Base-by-base conservation (phyloP, 768 basidiomycete genomes). In the Tylopilus vinaceipallidus region DNA sequence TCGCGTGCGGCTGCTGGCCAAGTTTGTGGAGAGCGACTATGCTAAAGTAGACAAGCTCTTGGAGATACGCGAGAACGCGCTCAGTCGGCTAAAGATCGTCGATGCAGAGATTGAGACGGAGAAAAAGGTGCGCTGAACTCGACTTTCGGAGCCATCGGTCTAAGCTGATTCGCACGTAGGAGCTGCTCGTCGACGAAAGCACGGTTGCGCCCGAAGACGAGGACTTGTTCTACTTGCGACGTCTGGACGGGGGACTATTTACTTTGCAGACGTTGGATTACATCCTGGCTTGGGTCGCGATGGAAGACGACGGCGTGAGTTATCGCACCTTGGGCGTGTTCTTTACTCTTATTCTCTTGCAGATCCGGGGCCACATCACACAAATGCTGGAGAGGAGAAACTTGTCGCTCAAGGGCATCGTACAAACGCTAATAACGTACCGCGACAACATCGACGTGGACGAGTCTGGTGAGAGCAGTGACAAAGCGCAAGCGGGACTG, bases 291-390 rank as follows among this genome's bases (percentile, higher is more conserved):
- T 99, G 97, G 97, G 70, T 98, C 23, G 79, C 83, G 47, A 95
- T 98, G 94, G 97, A 99, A 70, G 95, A 98, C 59, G 95, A 98
- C 59, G 97, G 95, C 32, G 97, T 97, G 72, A 48, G 89, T 52
- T 16, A 17, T 22, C 29, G 41, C 7, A 27, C 6, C 16, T 9
- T 35, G 13, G 19, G 19, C 6, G 11, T 24, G 23, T 19, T 30
- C 33, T 35, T 37, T 32, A 67, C 32, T 10, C n/a, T 29, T 59
- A 19, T 14, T 19, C 6, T 17, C 29, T 59, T 23, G 12, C 27
- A 98, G 95, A 83, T 94, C 44, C 86, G 83, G 41, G 71, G 72
- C 11, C 95, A 98, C 68, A 73, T 84, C 7, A 65, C 76, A 45
- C 80, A 83, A 59, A 87, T 98, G 77, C 74, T 99, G 17, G 74